Percentiles rank a stretch among this genome's conserved stretches.
Conservation (phyloP, 805 yeast species). For the Cyberlindnera xishuangbannaensis region DNA sequence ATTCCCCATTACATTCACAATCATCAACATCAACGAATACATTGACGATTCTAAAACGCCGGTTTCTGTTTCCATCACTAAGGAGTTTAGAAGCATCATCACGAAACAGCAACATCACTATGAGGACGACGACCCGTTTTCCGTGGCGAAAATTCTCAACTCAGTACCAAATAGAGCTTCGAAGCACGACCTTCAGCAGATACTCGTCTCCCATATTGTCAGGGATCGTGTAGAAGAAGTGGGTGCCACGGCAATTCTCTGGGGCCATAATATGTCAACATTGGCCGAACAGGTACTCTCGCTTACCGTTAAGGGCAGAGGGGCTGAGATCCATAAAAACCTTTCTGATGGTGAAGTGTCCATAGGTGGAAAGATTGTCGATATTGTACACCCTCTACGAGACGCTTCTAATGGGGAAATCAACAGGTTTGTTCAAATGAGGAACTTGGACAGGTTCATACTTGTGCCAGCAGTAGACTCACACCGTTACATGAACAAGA, state of each 20-base stretch:
- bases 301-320: constrained; percentile 82
- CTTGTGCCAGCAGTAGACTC: constrained; percentile 18
- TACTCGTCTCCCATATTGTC: constrained; percentile 44
- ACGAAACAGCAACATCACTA: too few species aligned
- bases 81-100: neutral
- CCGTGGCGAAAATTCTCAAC: constrained; percentile 31
- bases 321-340: constrained; percentile 51
- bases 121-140: too few species aligned
- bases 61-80: too few species aligned
- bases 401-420: constrained; percentile 72
- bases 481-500: constrained; percentile 45
- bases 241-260: constrained; percentile 50
- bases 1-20: constrained; percentile 34
- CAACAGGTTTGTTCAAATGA: constrained; percentile 43
- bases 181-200: constrained; percentile 51
- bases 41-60: neutral
- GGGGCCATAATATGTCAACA: constrained; percentile 78
- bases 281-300: constrained; percentile 77
- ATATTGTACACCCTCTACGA: constrained; percentile 62
- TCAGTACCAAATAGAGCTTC: constrained; percentile 52
- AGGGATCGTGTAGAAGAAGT: constrained; percentile 39
- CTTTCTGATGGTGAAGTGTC: constrained; percentile 39
- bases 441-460: constrained; percentile 12
- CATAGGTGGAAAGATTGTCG: constrained; percentile 29
- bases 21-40: constrained; percentile 28